Evolutionary conservation across 805 yeast species (phyloP).

Genomic region (Saccharomycopsis guyanensis): DNA sequence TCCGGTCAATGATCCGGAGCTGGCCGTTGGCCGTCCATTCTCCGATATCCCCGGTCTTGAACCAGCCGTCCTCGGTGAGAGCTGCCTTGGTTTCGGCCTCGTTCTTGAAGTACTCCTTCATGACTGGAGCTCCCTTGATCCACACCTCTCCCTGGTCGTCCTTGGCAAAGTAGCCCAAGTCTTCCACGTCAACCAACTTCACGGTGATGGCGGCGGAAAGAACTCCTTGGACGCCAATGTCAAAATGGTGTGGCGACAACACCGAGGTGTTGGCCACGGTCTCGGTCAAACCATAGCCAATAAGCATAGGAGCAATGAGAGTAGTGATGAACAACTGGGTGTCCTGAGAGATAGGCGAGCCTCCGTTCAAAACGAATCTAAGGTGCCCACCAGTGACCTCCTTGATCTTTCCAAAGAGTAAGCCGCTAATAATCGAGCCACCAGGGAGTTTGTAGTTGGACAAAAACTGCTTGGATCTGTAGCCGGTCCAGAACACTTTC

Average conservation of each 20-base stretch:
- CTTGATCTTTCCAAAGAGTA: conserved; percentile 81
- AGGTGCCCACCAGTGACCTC: conserved; percentile 93
- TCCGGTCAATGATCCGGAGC: conserved; percentile 81
- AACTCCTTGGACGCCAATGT: conserved; percentile 74
- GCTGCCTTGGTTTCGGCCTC: conserved; percentile 72
- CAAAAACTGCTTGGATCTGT: conserved; percentile 60
- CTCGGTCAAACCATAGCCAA: conserved; percentile 96
- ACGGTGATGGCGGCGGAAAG: conserved; percentile 76
- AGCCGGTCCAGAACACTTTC: conserved; percentile 85
- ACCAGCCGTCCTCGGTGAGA: conserved; percentile 84
- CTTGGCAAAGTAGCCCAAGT: conserved; percentile 85
- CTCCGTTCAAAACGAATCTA: conserved; percentile 74
- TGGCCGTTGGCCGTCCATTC: conserved; percentile 82
- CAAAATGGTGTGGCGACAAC: conserved; percentile 55
- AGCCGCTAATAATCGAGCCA: conserved; percentile 54
- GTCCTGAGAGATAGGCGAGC: conserved; percentile 76
- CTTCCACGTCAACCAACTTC: conserved; percentile 84
- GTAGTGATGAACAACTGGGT: conserved; percentile 77
- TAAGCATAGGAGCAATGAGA: conserved; percentile 74
- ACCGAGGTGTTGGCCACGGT: conserved; percentile 85
- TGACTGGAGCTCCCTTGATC: conserved; percentile 67
- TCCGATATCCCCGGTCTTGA: conserved; percentile 94
- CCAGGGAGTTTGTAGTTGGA: conserved; percentile 67
- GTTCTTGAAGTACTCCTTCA: conserved; percentile 74
- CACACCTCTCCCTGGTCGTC: conserved; percentile 90